A percentile compares a stretch with the other conserved stretches of the same genome.
Evolutionary conservation across 352 stramenopile genomes (phyloP).

Genomic region (Phytophthora ramorum): DNA sequence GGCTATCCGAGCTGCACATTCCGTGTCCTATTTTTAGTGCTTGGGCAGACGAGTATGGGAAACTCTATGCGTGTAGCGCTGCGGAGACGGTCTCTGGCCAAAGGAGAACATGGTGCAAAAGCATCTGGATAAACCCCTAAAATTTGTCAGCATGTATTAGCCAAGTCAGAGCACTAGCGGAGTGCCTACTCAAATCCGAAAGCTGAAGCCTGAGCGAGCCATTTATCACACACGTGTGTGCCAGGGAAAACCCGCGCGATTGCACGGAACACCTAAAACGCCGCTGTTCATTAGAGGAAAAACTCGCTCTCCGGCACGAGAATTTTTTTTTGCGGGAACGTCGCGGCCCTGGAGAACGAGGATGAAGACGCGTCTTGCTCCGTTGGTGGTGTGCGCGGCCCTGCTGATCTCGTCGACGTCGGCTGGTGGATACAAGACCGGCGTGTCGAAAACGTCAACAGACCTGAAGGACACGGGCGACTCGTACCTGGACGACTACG

Average conservation of each 20-base stretch:
- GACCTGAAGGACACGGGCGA: constrained; percentile 14
- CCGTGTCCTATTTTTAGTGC: constrained; percentile 32
- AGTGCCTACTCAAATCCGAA: constrained; percentile 27
- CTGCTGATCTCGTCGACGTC: constrained; percentile 20
- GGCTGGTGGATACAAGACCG: constrained; percentile 12
- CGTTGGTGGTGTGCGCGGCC: constrained; percentile 18
- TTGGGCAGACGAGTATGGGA: constrained; percentile 3
- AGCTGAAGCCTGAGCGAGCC: constrained; percentile 21
- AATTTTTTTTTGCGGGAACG: constrained; percentile 1
- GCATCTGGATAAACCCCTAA: constrained; percentile 20
- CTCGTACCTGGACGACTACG: constrained; percentile 13
- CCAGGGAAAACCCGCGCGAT: constrained; percentile 29
- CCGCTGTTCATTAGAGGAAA: constrained; percentile 36
- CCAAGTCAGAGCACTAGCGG: constrained; percentile 6
- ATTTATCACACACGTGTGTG: constrained; percentile 29
- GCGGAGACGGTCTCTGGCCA: constrained; percentile 10
- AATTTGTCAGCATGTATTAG: constrained; percentile 25
- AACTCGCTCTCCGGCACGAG: constrained; percentile 28
- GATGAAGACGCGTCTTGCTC: constrained; percentile 26
- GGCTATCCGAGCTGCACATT: constrained; percentile 34
- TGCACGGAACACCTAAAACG: constrained; percentile 13
- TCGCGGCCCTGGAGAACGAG: constrained; percentile 6
- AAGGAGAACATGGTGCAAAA: constrained; percentile 27
- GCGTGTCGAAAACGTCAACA: constrained; percentile 11
- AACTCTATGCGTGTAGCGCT: constrained; percentile 11